Conservation (phyloP, 805 yeast genomes). For the Candida koratica region DNA sequence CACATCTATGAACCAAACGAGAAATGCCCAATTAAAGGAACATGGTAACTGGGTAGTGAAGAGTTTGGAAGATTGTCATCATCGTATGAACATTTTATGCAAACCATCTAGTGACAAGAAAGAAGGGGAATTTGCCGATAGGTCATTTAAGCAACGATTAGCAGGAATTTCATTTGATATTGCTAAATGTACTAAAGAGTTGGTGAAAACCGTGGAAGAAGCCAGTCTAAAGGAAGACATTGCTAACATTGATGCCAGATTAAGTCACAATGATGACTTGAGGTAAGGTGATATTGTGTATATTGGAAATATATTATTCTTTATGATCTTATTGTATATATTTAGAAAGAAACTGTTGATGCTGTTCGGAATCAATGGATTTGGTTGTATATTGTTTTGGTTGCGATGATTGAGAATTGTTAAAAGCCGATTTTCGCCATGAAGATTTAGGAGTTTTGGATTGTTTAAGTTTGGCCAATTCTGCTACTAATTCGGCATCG, state of each 20-base stretch:
- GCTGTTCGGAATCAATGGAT: slow-evolving; percentile 32
- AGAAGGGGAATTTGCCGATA: slow-evolving; percentile 72
- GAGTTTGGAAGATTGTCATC: slow-evolving; percentile 78
- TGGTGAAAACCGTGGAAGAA: slow-evolving; percentile 94
- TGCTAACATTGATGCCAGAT: slow-evolving; percentile 69
- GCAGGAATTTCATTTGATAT: slow-evolving; percentile 96
- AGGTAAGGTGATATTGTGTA: slow-evolving; percentile 13
- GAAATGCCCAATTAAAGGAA: slow-evolving; percentile 78
- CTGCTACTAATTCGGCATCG: slow-evolving; percentile 19
- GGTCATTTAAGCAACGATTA: slow-evolving; percentile 84
- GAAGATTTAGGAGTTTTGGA: slow-evolving; percentile 20
- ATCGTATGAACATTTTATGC: slow-evolving; percentile 75
- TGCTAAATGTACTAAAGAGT: slow-evolving; percentile 92
- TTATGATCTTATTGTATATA: slow-evolving; percentile 22
- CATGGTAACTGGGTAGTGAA: slow-evolving; percentile 91
- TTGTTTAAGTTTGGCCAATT: slow-evolving; percentile 18
- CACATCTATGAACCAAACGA: slow-evolving; percentile 81
- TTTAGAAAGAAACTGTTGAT: slow-evolving; percentile 33
- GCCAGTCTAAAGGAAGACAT: slow-evolving; percentile 86
- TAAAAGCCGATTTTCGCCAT: slow-evolving; percentile 29
- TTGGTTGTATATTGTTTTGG: slow-evolving; percentile 26
- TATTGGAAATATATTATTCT: slow-evolving; percentile 4
- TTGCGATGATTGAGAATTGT: slow-evolving; percentile 4
- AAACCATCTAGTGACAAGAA: slow-evolving; percentile 33
- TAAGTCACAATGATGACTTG: slow-evolving; percentile 35